Conservation (phyloP, 768 basidiomycete genomes). For the Podaxis mareebaensis region DNA sequence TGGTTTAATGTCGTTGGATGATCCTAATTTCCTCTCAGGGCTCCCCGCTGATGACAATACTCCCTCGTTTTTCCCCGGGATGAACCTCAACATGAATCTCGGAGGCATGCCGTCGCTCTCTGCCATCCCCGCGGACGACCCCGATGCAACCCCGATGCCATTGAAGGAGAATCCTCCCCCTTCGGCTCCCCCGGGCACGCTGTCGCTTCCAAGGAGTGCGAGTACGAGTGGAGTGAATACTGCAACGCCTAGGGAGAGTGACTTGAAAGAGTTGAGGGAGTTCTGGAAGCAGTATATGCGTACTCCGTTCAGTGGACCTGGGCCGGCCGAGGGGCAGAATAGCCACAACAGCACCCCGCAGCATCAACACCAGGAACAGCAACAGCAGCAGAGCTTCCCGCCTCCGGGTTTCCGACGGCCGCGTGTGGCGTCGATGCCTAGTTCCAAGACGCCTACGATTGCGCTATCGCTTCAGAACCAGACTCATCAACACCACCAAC, state of each 20-base stretch:
- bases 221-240: slow-evolving; percentile 7
- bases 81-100: slow-evolving; percentile 15
- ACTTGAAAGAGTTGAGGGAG: slow-evolving; percentile 55
- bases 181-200: slow-evolving; percentile 1
- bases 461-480: slow-evolving; percentile 15
- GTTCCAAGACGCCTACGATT: slow-evolving; percentile 61
- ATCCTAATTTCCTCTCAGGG: slow-evolving; percentile 66
- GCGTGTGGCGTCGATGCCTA: slow-evolving; percentile 69
- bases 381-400: background rate
- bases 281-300: slow-evolving; percentile 78
- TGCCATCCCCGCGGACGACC: slow-evolving; percentile 28
- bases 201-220: slow-evolving; percentile 6
- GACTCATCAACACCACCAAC: slow-evolving; percentile 21
- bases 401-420: slow-evolving; percentile 37
- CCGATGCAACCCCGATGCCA: slow-evolving; percentile 52
- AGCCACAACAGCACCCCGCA: background rate
- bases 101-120: slow-evolving; percentile 7
- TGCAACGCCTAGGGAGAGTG: slow-evolving; percentile 26
- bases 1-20: slow-evolving; percentile 76
- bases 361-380: background rate
- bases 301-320: slow-evolving; percentile 54
- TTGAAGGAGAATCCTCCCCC: slow-evolving; percentile 23
- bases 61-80: slow-evolving; percentile 59
- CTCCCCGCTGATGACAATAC: slow-evolving; percentile 48
- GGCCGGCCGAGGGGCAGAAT: slow-evolving; percentile 19